Conservation (phyloP, 2,329 filamentous ascomycete species). For the Plectosphaerella sp. region DNA sequence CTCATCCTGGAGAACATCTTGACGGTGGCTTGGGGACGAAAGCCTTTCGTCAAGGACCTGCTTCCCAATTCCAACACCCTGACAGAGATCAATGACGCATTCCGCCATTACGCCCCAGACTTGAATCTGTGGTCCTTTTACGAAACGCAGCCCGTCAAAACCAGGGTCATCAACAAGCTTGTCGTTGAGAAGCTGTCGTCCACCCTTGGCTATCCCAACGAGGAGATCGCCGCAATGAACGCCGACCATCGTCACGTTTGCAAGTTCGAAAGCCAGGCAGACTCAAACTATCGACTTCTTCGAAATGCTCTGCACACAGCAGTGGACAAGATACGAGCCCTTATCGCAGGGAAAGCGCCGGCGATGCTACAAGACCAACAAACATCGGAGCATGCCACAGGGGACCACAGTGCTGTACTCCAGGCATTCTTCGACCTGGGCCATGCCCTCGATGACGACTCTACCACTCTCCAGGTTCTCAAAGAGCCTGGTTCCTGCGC, state of each 20-base stretch:
- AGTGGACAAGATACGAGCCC: slow-evolving; percentile 17
- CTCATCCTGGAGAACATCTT: slow-evolving; percentile 27
- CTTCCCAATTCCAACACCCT: slow-evolving; percentile 26
- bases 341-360: background rate
- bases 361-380: background rate
- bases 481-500: slow-evolving; percentile 21
- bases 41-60: slow-evolving; percentile 33
- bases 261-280: slow-evolving; percentile 29
- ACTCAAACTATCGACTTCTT: slow-evolving; percentile 30
- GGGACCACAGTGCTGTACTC: slow-evolving; percentile 6
- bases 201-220: slow-evolving; percentile 33
- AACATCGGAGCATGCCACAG: background rate
- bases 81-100: slow-evolving; percentile 37
- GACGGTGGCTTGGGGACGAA: slow-evolving; percentile 21
- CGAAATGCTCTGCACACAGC: slow-evolving; percentile 21
- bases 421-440: slow-evolving; percentile 12
- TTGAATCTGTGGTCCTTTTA: slow-evolving; percentile 40
- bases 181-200: slow-evolving; percentile 36
- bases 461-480: slow-evolving; percentile 15
- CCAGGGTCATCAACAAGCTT: slow-evolving; percentile 17
- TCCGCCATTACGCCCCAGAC: slow-evolving; percentile 26
- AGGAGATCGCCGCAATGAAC: slow-evolving; percentile 29
- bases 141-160: slow-evolving; percentile 27
- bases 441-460: slow-evolving; percentile 18
- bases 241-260: slow-evolving; percentile 37